Conservation (phyloP, 2,329 filamentous ascomycete genomes). For the Polytolypa hystricis region DNA sequence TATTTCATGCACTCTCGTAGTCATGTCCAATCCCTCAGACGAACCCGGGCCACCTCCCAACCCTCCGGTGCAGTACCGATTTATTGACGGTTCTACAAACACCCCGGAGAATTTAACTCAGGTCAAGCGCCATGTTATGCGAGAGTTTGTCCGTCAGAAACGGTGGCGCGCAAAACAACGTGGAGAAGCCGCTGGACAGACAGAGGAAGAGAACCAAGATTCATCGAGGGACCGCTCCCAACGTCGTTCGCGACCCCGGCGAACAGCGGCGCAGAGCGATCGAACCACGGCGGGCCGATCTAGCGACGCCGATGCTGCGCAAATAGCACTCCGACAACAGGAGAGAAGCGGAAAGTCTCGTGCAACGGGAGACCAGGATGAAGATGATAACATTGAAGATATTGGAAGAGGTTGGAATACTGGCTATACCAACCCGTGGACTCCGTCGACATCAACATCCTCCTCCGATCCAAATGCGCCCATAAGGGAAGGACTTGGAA, state of each 20-base stretch:
- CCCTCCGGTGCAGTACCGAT: slow-evolving; percentile 24
- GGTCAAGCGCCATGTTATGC: slow-evolving; percentile 35
- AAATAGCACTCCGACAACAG: neutral
- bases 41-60: slow-evolving; percentile 1
- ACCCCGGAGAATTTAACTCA: slow-evolving; percentile 27
- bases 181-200: neutral
- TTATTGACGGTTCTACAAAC: slow-evolving; percentile 30
- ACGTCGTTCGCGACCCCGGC: neutral
- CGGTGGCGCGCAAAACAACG: slow-evolving; percentile 8
- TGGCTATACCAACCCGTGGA: too few species aligned
- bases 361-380: neutral
- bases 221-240: too few species aligned
- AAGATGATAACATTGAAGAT: neutral
- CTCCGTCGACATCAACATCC: too few species aligned
- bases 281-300: neutral
- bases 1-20: too few species aligned
- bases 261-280: too few species aligned
- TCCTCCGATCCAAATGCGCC: neutral
- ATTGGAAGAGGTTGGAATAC: too few species aligned
- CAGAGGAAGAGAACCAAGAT: neutral
- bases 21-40: slow-evolving; percentile 12
- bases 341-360: neutral
- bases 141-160: slow-evolving; percentile 32
- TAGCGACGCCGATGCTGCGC: neutral
- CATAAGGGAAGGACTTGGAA: neutral